These are phyloP conservation scores for Pseudopyricularia javanii DNA, from an alignment of 2,329 filamentous ascomycete genomes.

Conservation along the genomic window DNA sequence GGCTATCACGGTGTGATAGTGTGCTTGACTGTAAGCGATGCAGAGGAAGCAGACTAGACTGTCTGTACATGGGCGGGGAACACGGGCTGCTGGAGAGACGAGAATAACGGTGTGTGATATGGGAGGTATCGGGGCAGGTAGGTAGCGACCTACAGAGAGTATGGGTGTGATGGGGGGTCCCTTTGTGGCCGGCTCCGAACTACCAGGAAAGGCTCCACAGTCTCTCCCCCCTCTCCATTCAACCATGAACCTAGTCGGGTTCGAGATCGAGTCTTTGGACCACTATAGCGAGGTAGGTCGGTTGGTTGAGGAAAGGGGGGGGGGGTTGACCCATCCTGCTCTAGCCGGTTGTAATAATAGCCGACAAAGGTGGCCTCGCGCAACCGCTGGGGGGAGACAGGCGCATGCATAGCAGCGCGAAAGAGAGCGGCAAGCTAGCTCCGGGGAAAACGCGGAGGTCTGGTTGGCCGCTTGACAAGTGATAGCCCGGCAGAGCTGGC, in stretches of 20 bases:
- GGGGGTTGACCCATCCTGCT: not conserved
- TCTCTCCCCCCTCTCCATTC: not conserved
- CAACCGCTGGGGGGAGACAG: not conserved
- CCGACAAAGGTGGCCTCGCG: slow-evolving; percentile 1
- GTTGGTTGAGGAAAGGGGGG: not conserved
- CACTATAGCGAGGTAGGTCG: not conserved
- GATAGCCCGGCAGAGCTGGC: not conserved
- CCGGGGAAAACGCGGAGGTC: not conserved
- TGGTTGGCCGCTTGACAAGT: not conserved
- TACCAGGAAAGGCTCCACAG: not conserved
- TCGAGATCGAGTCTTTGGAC: not conserved
- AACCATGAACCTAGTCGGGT: not conserved
- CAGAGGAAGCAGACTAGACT: not conserved
- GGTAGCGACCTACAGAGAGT: too few relatives aligned
- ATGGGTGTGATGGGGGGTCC: not conserved
- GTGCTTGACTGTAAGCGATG: not conserved
- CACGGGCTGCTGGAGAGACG: not conserved
- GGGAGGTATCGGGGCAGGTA: not conserved
- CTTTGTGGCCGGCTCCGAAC: not conserved
- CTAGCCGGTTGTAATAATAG: not conserved
- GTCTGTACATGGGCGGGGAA: not conserved
- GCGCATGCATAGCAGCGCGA: not conserved
- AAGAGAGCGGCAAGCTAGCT: not conserved
- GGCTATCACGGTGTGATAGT: slow-evolving; percentile 3
- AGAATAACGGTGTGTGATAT: not conserved